A percentile compares a stretch with the other conserved stretches of the same genome.
Conservation (phyloP, 2,329 filamentous ascomycete species). For the Thelonectria olida region DNA sequence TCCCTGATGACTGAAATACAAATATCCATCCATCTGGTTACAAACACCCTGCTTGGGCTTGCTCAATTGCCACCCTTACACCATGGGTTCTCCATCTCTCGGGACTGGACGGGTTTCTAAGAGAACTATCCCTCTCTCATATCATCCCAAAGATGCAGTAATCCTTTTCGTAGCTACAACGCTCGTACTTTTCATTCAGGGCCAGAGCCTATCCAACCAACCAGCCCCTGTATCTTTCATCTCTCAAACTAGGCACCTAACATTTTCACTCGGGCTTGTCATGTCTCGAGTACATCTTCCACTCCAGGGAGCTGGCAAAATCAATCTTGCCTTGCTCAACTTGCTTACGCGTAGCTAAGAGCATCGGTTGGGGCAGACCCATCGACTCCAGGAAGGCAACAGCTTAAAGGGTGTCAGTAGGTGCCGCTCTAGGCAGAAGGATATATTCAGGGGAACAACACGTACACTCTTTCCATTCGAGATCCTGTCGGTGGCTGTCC, state of each 20-base stretch:
- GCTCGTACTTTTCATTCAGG: background rate
- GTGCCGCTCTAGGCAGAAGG: constrained; percentile 10
- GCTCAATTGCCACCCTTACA: background rate
- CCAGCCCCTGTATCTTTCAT: background rate
- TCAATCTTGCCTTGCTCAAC: constrained; percentile 69
- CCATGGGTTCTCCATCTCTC: background rate
- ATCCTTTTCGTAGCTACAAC: background rate
- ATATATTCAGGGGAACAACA: constrained; percentile 29
- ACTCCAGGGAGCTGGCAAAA: constrained; percentile 65
- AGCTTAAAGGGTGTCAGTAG: constrained; percentile 47
- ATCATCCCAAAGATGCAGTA: background rate
- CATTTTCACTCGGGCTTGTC: constrained; percentile 53
- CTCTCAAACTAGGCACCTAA: background rate
- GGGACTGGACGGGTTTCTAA: background rate
- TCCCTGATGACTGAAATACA: background rate
- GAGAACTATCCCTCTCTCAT: background rate
- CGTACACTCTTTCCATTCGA: constrained; percentile 82
- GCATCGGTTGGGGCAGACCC: constrained; percentile 70
- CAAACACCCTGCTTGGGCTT: background rate
- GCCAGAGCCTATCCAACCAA: background rate
- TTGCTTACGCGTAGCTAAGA: constrained; percentile 65
- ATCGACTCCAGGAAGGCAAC: constrained; percentile 70
- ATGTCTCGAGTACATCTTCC: constrained; percentile 70
- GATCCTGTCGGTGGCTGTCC: constrained; percentile 75
- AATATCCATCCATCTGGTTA: background rate